These are phyloP conservation scores for Suillus subluteus DNA, from an alignment of 768 basidiomycete genomes.

Conservation along the genomic window DNA sequence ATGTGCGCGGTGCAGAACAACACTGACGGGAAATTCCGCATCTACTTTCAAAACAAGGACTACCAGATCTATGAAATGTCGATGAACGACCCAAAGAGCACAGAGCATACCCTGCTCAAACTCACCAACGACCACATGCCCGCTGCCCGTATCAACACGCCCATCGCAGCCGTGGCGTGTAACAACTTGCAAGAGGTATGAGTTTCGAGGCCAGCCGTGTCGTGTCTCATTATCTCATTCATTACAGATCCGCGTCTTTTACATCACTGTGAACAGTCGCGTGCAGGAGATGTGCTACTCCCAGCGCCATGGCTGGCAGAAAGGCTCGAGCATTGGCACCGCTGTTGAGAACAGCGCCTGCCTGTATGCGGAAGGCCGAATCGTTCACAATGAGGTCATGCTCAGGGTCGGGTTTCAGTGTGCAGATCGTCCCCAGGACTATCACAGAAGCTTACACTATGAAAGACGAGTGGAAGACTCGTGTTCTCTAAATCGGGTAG, in stretches of 20 bases:
- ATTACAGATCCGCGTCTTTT: not conserved
- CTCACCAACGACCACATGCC: not conserved
- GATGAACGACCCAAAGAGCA: not conserved
- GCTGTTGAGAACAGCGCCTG: constrained; percentile 4
- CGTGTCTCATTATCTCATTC: not conserved
- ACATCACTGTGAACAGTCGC: not conserved
- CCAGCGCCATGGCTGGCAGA: not conserved
- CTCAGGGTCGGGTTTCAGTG: not conserved
- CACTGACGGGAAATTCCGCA: not conserved
- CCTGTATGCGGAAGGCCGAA: not conserved
- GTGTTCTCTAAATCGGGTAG: not conserved
- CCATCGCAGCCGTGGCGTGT: not conserved
- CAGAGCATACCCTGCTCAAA: not conserved
- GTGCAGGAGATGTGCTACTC: not conserved
- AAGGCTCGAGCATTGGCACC: not conserved
- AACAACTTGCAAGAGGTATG: not conserved
- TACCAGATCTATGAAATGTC: not conserved
- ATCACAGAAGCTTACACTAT: not conserved
- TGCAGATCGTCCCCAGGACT: not conserved
- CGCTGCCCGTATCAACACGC: constrained; percentile 2
- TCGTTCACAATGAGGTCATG: not conserved
- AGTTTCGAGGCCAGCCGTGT: not conserved
- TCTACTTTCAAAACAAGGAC: not conserved
- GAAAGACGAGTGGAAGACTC: constrained; percentile 3
- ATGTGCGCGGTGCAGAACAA: not conserved